Evolutionary conservation across 2,329 filamentous ascomycete genomes (phyloP).

Genomic region (Myrmaecium sp.): DNA sequence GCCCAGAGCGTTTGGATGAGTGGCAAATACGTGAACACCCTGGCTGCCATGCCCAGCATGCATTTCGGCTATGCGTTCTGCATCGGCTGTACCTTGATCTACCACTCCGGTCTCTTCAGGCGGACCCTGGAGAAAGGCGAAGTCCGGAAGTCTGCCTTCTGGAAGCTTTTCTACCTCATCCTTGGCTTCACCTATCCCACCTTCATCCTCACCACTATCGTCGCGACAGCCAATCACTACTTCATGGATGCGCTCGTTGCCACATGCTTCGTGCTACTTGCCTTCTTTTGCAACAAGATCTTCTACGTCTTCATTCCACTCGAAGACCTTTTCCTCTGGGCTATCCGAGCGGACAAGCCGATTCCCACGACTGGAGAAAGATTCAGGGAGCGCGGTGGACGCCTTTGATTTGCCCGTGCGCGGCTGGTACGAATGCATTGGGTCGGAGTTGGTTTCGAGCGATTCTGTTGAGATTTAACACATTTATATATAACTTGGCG

Average conservation of each 20-base stretch:
- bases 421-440: too few species aligned
- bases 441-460: too few species aligned
- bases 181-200: constrained; percentile 35
- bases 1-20: constrained; percentile 30
- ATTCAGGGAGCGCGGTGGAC: constrained; percentile 20
- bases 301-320: constrained; percentile 34
- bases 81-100: constrained; percentile 35
- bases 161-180: constrained; percentile 27
- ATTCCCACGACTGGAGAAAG: constrained; percentile 36
- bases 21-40: constrained; percentile 28
- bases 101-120: constrained; percentile 32
- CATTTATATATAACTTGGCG: too few species aligned
- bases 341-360: constrained; percentile 34
- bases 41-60: constrained; percentile 32
- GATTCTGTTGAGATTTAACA: too few species aligned
- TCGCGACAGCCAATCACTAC: constrained; percentile 47
- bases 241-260: constrained; percentile 37
- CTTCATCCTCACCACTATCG: constrained; percentile 39
- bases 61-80: constrained; percentile 39
- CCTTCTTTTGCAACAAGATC: constrained; percentile 32
- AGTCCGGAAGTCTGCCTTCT: constrained; percentile 22
- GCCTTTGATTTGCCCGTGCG: constrained; percentile 9
- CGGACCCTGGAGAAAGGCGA: constrained; percentile 26
- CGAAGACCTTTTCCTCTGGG: constrained; percentile 33
- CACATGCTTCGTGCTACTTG: constrained; percentile 29